Percentiles rank a stretch among this genome's conserved stretches.
Evolutionary conservation across 768 basidiomycete species (phyloP).

Genomic region (Boletus tomentosulus): DNA sequence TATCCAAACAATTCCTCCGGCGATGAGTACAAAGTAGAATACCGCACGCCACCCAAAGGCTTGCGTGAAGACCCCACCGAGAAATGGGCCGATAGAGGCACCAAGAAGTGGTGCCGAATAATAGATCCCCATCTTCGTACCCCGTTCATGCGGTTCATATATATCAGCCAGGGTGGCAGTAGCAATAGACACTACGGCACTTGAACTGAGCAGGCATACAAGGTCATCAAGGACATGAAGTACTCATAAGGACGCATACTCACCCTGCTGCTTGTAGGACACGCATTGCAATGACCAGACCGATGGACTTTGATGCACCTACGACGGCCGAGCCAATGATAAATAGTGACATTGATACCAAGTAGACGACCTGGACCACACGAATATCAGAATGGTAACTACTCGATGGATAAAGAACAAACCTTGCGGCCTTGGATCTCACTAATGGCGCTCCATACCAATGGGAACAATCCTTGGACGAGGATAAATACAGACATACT

Average conservation of each 20-base stretch:
- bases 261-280: conserved; percentile 62
- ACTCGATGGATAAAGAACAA: background rate
- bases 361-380: conserved; percentile 46
- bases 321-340: conserved; percentile 55
- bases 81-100: conserved; percentile 59
- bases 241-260: conserved; percentile 4
- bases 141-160: conserved; percentile 69
- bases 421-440: background rate
- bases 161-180: conserved; percentile 72
- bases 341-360: conserved; percentile 49
- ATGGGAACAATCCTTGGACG: conserved; percentile 52
- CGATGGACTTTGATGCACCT: conserved; percentile 52
- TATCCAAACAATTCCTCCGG: conserved; percentile 50
- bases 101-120: conserved; percentile 79
- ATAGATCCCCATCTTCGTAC: conserved; percentile 77
- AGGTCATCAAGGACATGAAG: background rate
- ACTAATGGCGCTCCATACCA: conserved; percentile 29
- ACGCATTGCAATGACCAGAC: conserved; percentile 62
- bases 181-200: conserved; percentile 66
- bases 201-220: conserved; percentile 38
- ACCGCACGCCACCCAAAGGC: conserved; percentile 75
- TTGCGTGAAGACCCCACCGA: conserved; percentile 67
- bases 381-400: background rate
- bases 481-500: conserved; percentile 70
- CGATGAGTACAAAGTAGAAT: conserved; percentile 78